These are phyloP conservation scores for Penicillium sp. DNA, from an alignment of 2,329 filamentous ascomycete genomes.

Conservation along the genomic window DNA sequence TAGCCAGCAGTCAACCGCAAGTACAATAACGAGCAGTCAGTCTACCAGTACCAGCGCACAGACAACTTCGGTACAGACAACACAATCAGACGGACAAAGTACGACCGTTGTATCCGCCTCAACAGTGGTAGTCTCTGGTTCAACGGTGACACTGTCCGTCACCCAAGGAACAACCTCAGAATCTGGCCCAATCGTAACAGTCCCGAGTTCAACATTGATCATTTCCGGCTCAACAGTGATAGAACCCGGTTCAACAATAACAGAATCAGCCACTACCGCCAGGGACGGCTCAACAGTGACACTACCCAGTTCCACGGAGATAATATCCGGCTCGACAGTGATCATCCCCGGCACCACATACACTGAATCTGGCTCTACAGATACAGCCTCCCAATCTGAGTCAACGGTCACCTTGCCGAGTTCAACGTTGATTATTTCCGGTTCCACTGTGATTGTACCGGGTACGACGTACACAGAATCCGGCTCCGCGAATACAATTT, in stretches of 20 bases:
- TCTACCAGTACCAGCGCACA: neutral
- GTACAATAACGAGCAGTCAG: neutral
- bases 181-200: neutral
- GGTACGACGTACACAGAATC: neutral
- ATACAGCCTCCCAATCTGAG: neutral
- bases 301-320: neutral
- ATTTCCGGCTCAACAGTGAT: neutral
- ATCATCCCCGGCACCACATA: neutral
- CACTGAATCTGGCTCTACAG: neutral
- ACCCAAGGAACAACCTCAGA: neutral
- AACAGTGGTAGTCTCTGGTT: neutral
- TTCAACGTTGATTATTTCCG: neutral
- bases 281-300: neutral
- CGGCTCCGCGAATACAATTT: neutral
- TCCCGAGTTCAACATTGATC: neutral
- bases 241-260: neutral
- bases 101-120: neutral
- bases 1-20: neutral
- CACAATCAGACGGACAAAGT: neutral
- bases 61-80: neutral
- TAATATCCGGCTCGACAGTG: slow-evolving; percentile 1
- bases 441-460: neutral
- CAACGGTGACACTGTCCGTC: neutral
- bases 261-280: neutral
- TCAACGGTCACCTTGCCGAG: neutral